Conservation (phyloP, 108 stramenopile genomes). For the Parmales sp. region DNA sequence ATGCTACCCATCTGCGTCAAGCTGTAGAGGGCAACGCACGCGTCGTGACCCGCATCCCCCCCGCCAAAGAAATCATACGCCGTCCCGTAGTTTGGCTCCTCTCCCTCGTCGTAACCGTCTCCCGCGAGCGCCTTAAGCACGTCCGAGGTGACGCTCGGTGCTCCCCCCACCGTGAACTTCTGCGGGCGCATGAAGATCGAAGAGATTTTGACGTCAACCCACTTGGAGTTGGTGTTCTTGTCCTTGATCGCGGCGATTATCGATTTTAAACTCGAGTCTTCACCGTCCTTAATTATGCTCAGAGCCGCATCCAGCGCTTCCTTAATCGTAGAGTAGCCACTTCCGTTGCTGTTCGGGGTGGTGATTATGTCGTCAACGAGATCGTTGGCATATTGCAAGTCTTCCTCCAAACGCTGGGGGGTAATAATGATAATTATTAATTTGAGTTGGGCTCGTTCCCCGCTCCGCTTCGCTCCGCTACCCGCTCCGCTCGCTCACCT, state of each 20-base stretch:
- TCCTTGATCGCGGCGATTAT: constrained; percentile 42
- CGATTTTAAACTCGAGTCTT: constrained; percentile 19
- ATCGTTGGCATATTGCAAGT: not conserved
- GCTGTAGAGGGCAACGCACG: constrained; percentile 80
- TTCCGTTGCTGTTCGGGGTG: constrained; percentile 13
- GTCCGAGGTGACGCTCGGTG: constrained; percentile 78
- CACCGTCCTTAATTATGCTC: not conserved
- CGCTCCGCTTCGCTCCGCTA: too few species aligned
- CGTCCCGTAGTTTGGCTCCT: constrained; percentile 76
- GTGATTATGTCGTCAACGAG: not conserved
- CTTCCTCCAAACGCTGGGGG: constrained; percentile 1
- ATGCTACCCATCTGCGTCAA: constrained; percentile 80
- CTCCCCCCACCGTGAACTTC: constrained; percentile 70
- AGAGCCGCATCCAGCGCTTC: not conserved
- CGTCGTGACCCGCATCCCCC: constrained; percentile 67
- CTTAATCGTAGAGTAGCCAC: constrained; percentile 43
- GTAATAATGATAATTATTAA: too few species aligned
- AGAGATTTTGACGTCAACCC: constrained; percentile 64
- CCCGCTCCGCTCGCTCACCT: too few species aligned
- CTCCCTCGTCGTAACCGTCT: constrained; percentile 44
- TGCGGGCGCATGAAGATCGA: constrained; percentile 68
- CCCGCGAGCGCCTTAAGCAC: constrained; percentile 77
- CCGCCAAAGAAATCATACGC: constrained; percentile 77
- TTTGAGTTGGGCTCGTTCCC: too few species aligned
- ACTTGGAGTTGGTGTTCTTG: constrained; percentile 53